Base-by-base conservation (phyloP, 1,284 basidiomycete species). In the Melampsora abietis-canadensis region DNA sequence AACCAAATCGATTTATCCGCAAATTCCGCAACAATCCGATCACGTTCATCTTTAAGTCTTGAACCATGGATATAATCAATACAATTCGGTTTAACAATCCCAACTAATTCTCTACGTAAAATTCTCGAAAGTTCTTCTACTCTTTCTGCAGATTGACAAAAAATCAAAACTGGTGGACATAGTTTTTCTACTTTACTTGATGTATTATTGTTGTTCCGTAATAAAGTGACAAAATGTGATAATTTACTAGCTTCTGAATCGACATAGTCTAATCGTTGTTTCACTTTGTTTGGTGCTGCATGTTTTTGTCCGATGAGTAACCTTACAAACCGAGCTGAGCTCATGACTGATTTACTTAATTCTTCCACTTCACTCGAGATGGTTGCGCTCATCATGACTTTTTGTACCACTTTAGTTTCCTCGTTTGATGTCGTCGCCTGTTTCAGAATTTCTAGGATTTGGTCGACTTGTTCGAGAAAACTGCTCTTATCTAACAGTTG, bases 221-320 rank as follows among this genome's bases (percentile, higher is more conserved):
- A 19, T n/a, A 61, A 61, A 6, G 77, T 73, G 90, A 85, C 60
- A 94, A 87, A 66, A 88, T 93, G 24, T 92, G 90, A 47, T 34
- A 98, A 84, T 82, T 98, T 98, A 40, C 94, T 96, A 5, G 89
- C 86, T 79, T 98, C 96, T 70, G 92, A 91, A 15, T 91, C 91
- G 48, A 94, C 92, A 81, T 96, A 98, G 44, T 89, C 89, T 17
- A 98, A 86, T 3, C 88, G 88, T 83, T 98, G 95, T 10, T 87
- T 82, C 66, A 61, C 24, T 34, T 30, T 61, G 7, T 30, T 37
- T 24, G 60, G 60, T 30, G 60, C 60, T 30, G 31, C 60, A 61
- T 37, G 27, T 61, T 95, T 97, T 66, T 94, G 84, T 31, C 94
- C 94, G n/a, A 96, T 92, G 17, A 97, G 92, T 7, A 95, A 87